Percentiles rank a stretch among this genome's conserved stretches.
phyloP scores from a whole-genome alignment of 768 basidiomycete species.

The Rhodotorula sphaerocarpa region DNA sequence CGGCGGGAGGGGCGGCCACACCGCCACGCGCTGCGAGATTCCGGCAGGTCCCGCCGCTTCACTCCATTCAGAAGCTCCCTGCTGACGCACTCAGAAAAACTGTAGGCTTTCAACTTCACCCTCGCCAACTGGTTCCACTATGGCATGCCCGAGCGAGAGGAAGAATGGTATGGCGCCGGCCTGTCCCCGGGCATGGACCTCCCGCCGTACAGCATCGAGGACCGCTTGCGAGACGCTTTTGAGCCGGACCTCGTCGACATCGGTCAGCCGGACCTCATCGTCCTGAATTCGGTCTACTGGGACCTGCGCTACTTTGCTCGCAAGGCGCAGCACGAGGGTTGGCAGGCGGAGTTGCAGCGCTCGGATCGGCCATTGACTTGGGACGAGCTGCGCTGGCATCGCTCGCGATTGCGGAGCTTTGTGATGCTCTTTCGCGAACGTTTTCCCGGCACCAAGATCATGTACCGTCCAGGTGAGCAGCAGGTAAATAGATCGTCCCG shows the following conservation, averaged over 20 bases:
- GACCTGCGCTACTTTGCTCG: slow-evolving; percentile 13
- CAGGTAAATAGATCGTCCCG: neutral
- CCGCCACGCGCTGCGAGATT: too few relatives aligned
- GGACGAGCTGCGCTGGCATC: slow-evolving; percentile 8
- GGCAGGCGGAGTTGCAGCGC: neutral
- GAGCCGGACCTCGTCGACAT: neutral
- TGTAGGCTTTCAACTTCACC: slow-evolving; percentile 2
- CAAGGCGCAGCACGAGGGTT: neutral
- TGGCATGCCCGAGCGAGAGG: slow-evolving; percentile 6
- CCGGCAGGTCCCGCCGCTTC: too few relatives aligned
- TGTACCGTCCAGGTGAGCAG: slow-evolving; percentile 1
- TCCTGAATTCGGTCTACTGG: neutral
- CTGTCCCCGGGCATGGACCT: slow-evolving; percentile 4
- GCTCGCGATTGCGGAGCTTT: neutral
- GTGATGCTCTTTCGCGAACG: neutral
- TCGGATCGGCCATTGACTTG: neutral
- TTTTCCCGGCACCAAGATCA: slow-evolving; percentile 1
- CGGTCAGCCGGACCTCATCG: neutral
- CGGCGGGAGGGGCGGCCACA: too few relatives aligned
- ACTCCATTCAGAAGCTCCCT: too few relatives aligned
- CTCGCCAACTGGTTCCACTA: slow-evolving; percentile 10
- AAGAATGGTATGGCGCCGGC: neutral
- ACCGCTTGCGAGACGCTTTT: neutral
- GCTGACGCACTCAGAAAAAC: too few relatives aligned
- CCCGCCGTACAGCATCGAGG: neutral